Percentiles rank a stretch among this genome's conserved stretches.
Evolutionary conservation across 768 basidiomycete species (phyloP).

Genomic region (Suillus hirtellus): DNA sequence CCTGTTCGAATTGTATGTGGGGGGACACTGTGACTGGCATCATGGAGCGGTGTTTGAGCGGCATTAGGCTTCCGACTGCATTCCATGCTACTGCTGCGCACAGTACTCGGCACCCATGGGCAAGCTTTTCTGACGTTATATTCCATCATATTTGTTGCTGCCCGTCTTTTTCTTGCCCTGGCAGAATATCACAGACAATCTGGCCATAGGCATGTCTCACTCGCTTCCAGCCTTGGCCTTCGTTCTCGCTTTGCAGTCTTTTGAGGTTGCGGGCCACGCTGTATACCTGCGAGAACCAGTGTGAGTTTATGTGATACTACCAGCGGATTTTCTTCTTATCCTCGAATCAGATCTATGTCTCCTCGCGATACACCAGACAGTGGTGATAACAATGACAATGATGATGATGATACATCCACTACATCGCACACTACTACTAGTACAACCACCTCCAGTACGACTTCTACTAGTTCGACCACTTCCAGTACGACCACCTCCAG

Average conservation of each 20-base stretch:
- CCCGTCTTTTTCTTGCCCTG: background rate
- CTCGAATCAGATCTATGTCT: background rate
- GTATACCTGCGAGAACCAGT: background rate
- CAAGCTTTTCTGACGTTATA: too few species aligned
- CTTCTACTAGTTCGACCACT: background rate
- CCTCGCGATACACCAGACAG: background rate
- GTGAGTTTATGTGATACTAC: conserved; percentile 6
- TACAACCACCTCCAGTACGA: background rate
- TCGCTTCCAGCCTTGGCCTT: conserved; percentile 11
- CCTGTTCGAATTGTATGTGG: background rate
- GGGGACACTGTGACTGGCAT: background rate
- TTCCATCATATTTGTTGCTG: background rate
- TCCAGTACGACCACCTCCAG: background rate
- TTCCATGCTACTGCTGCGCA: background rate
- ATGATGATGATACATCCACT: background rate
- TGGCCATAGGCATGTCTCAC: conserved; percentile 1
- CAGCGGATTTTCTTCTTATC: background rate
- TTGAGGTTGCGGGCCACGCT: background rate
- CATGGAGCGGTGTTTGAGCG: background rate
- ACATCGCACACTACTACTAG: background rate
- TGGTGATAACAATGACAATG: background rate
- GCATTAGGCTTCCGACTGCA: background rate
- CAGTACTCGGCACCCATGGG: background rate
- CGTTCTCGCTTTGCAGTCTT: conserved; percentile 7
- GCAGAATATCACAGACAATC: background rate